Conservation (phyloP, 2,329 filamentous ascomycete species). For the Sporothrix protearum region DNA sequence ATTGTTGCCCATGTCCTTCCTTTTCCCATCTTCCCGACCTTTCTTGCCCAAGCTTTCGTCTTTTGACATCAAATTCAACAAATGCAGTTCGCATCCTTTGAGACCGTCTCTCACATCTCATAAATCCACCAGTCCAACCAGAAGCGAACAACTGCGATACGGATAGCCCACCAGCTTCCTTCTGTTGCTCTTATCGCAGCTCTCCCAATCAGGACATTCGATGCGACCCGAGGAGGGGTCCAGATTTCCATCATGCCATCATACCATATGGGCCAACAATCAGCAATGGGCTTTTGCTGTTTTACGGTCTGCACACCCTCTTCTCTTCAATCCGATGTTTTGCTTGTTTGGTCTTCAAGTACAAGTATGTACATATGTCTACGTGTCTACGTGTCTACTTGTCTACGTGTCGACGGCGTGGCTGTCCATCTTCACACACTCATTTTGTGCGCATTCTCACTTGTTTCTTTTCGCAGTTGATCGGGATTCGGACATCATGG, state of each 20-base stretch:
- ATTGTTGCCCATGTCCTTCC: neutral
- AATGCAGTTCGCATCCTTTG: neutral
- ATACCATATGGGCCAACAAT: neutral
- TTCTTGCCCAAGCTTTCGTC: neutral
- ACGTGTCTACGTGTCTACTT: no score
- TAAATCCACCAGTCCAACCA: neutral
- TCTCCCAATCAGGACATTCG: slow-evolving; percentile 18
- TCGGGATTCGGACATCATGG: neutral
- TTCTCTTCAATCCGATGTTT: neutral
- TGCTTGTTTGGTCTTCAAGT: neutral
- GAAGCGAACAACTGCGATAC: neutral
- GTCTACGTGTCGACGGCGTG: neutral
- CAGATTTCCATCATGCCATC: neutral
- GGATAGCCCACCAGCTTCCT: neutral
- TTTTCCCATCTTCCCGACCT: neutral
- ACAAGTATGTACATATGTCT: no score
- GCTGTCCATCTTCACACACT: neutral
- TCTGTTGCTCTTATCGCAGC: slow-evolving; percentile 11
- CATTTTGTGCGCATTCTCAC: neutral
- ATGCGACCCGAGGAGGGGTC: neutral
- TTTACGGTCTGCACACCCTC: slow-evolving; percentile 14
- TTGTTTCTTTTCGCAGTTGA: neutral
- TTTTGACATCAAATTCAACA: neutral
- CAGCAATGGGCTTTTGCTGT: neutral
- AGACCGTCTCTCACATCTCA: neutral